A percentile compares a stretch with the other conserved stretches of the same genome.
phyloP scores from a whole-genome alignment of 352 stramenopile genomes.

The Phytopythium aichiense region DNA sequence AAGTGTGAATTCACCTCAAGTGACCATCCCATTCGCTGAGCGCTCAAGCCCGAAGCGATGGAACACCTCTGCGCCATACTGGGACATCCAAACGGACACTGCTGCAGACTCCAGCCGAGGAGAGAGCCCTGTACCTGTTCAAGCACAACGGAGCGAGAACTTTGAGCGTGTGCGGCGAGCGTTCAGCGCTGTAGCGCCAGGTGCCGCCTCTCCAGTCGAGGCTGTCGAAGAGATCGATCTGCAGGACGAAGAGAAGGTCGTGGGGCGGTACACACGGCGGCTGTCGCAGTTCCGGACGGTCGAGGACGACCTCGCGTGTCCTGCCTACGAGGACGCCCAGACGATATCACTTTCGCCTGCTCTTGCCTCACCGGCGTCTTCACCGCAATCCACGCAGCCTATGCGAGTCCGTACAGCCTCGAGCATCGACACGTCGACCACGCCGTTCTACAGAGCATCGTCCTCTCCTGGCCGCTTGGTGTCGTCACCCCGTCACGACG shows the following conservation, averaged over 20 bases:
- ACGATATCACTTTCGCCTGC: constrained; percentile 10
- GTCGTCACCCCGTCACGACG: constrained; percentile 13
- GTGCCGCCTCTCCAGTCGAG: neutral
- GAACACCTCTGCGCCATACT: neutral
- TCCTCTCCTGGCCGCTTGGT: constrained; percentile 9
- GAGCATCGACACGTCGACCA: neutral
- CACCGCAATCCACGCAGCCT: neutral
- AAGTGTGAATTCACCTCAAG: neutral
- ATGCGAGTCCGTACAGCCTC: neutral
- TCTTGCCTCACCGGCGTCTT: neutral
- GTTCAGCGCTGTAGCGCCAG: constrained; percentile 15
- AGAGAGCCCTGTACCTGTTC: neutral
- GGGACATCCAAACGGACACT: neutral
- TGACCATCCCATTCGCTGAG: neutral
- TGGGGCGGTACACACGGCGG: neutral
- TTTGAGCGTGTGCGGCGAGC: constrained; percentile 20
- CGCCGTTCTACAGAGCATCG: constrained; percentile 7
- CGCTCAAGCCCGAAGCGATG: neutral
- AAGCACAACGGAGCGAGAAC: constrained; percentile 14
- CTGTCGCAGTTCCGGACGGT: constrained; percentile 37
- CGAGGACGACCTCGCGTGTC: constrained; percentile 55
- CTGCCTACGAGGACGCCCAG: constrained; percentile 46
- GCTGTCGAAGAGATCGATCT: constrained; percentile 9
- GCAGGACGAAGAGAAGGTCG: constrained; percentile 16
- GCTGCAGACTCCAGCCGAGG: neutral